Evolutionary conservation across 2,329 filamentous ascomycete genomes (phyloP), one percentile per base, ranked within the genome.

Genomic region (Epichloe hybrida): DNA sequence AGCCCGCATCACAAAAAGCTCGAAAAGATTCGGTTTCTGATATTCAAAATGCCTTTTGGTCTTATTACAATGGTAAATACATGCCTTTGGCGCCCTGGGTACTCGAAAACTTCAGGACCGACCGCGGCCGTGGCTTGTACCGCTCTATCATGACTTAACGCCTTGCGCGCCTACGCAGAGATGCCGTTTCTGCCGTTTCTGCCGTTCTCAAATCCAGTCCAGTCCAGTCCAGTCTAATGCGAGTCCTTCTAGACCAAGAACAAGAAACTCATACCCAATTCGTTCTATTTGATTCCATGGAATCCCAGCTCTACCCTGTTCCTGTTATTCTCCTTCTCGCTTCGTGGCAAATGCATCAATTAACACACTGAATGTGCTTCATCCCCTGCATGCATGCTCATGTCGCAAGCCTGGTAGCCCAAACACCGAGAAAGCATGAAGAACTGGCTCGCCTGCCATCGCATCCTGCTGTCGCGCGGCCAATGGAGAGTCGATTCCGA

Each of bases 111-210:
- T 17, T 20, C 42, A 52, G 44, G 37, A 13, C 47, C 43, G 12
- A 17, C 36, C 39, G 48, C 51, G 36, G 48, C n/a, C 51, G n/a
- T 40, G 44, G 43, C 48, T 23, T 48, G 62, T 64, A 62, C 55
- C 54, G 52, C 54, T 43, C 54, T 62, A 64, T 54, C 61, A 58
- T 15, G 37, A 57, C 39, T 51, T 62, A 60, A 64, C 59, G 59
- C 50, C 49, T 40, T n/a, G 47, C 49, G 48, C 51, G 39, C 40
- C 48, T 12, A 36, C 39, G 35, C 45, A 38, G 49, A 50, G 36
- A 46, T 48, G 31, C 39, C 20, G 12, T 17, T 17, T 35, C 27
- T 36, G 15, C 35, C 34, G 12, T 17, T 17, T 17, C 17, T 17
- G 17, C 17, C 17, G 2, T 37, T 23, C 31, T 27, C 43, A 37